These are phyloP conservation scores for Narthecium ossifragum DNA, from an alignment of 106 monocot species.

Conservation along the genomic window DNA sequence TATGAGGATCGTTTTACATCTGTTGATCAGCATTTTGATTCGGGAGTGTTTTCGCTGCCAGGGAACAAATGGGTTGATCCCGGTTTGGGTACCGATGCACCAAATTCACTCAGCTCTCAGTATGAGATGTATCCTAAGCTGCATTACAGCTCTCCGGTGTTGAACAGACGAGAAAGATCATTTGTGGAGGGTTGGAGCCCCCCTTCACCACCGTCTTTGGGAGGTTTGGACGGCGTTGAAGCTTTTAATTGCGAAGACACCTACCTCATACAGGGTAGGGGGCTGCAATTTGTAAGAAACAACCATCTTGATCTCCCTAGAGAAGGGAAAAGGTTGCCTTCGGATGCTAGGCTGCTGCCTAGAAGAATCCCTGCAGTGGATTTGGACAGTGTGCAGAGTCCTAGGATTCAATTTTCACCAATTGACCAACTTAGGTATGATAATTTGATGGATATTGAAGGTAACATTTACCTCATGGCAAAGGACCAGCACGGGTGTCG, in stretches of 20 bases:
- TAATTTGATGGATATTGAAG: slow-evolving; percentile 17
- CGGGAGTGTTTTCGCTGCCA: not conserved
- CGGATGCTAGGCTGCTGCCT: not conserved
- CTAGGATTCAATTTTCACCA: not conserved
- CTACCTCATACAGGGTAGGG: slow-evolving; percentile 30
- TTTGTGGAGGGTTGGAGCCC: not conserved
- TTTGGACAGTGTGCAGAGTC: not conserved
- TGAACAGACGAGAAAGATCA: not conserved
- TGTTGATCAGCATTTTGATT: not conserved
- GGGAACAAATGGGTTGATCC: not conserved
- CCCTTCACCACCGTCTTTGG: not conserved
- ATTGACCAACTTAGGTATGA: slow-evolving; percentile 16
- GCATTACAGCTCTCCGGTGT: not conserved
- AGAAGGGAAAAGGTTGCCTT: not conserved
- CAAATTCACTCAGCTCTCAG: not conserved
- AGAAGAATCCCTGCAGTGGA: slow-evolving; percentile 1
- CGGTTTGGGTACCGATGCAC: not conserved
- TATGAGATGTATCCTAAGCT: not conserved
- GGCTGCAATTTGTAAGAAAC: not conserved
- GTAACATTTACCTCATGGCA: slow-evolving; percentile 41
- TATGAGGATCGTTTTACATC: not conserved
- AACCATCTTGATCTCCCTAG: not conserved
- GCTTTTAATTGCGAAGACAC: slow-evolving; percentile 16
- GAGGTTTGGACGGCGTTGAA: slow-evolving; percentile 14
- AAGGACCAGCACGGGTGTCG: slow-evolving; percentile 70